Conservation (phyloP, 352 stramenopile genomes). For the Elongisporangium anandrum region DNA sequence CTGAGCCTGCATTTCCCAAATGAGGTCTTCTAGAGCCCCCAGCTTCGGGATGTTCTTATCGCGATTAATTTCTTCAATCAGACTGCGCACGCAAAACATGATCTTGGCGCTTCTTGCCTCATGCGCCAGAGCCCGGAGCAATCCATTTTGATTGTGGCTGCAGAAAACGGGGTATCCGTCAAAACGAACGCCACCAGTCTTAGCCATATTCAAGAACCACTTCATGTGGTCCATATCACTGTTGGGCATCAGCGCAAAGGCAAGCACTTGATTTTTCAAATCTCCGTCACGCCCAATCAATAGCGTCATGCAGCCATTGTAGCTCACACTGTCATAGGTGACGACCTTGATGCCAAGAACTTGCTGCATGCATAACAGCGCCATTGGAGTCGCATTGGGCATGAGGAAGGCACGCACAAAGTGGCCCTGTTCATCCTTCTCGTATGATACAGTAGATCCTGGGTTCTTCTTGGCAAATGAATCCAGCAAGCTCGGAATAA, state of each 20-base stretch:
- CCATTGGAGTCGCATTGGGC: slow-evolving; percentile 43
- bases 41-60: slow-evolving; percentile 79
- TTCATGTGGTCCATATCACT: slow-evolving; percentile 66
- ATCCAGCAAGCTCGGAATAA: slow-evolving; percentile 68
- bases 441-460: slow-evolving; percentile 50
- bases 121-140: slow-evolving; percentile 47
- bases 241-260: slow-evolving; percentile 61
- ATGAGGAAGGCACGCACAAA: slow-evolving; percentile 75
- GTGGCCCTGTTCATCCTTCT: slow-evolving; percentile 53
- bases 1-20: slow-evolving; percentile 59
- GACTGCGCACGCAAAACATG: slow-evolving; percentile 68
- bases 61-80: slow-evolving; percentile 58
- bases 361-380: slow-evolving; percentile 53
- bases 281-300: slow-evolving; percentile 69
- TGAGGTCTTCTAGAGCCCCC: slow-evolving; percentile 43
- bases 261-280: slow-evolving; percentile 58
- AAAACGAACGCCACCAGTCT: slow-evolving; percentile 42
- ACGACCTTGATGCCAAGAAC: slow-evolving; percentile 71
- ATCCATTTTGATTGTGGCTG: slow-evolving; percentile 48
- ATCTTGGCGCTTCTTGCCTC: slow-evolving; percentile 53
- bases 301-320: slow-evolving; percentile 54
- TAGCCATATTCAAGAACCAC: slow-evolving; percentile 65
- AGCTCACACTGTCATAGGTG: slow-evolving; percentile 66
- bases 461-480: slow-evolving; percentile 74
- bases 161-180: slow-evolving; percentile 55